Percentiles rank a stretch among this genome's conserved stretches.
Conservation (phyloP, 2,329 filamentous ascomycete genomes). For the Penicillium glabrum region DNA sequence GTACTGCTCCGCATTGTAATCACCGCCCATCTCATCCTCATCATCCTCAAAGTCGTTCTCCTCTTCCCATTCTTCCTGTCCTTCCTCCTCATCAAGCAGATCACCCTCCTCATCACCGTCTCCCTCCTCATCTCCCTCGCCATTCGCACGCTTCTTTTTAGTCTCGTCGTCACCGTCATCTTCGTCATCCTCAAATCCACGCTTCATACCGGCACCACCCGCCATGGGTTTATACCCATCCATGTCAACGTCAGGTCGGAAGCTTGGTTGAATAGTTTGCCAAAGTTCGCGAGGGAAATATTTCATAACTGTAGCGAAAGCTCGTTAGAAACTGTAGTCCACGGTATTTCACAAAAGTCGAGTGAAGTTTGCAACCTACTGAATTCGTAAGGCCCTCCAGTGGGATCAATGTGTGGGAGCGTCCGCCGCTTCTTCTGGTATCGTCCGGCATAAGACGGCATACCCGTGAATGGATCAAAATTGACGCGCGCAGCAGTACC, state of each 20-base stretch:
- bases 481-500: slow-evolving; percentile 45
- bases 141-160: slow-evolving; percentile 33
- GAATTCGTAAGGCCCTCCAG: slow-evolving; percentile 48
- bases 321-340: background rate
- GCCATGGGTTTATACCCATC: slow-evolving; percentile 27
- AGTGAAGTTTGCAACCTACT: background rate
- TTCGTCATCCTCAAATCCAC: slow-evolving; percentile 48
- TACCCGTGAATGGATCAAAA: slow-evolving; percentile 63
- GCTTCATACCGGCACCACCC: slow-evolving; percentile 27
- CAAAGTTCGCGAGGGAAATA: slow-evolving; percentile 62
- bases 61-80: slow-evolving; percentile 53
- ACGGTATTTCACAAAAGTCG: too few relatives aligned
- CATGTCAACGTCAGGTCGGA: slow-evolving; percentile 35
- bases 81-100: slow-evolving; percentile 44
- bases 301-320: slow-evolving; percentile 47
- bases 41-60: slow-evolving; percentile 63
- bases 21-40: slow-evolving; percentile 58
- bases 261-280: slow-evolving; percentile 52
- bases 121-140: slow-evolving; percentile 24
- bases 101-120: slow-evolving; percentile 34
- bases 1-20: slow-evolving; percentile 66
- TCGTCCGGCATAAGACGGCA: slow-evolving; percentile 60
- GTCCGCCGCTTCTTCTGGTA: slow-evolving; percentile 58
- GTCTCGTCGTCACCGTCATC: slow-evolving; percentile 38
- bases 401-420: slow-evolving; percentile 52